Base-by-base conservation (phyloP, 2,329 filamentous ascomycete species). In the Herpotrichia juniperi region DNA sequence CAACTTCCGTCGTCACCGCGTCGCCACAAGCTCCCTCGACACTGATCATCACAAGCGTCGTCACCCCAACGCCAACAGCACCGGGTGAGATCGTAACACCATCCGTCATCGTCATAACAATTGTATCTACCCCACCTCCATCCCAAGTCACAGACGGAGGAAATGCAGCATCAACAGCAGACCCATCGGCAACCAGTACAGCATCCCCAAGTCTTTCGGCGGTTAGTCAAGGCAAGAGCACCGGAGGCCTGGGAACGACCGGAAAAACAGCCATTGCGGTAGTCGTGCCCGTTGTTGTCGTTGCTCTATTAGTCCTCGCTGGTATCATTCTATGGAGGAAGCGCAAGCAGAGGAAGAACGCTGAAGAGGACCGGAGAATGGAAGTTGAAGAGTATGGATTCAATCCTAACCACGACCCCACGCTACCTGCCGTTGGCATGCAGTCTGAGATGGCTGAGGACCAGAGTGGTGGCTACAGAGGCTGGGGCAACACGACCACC, bases 371-470 rank as follows among this genome's bases (percentile, higher is more conserved):
- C 65, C 86, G 94, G 45, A 86, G 93, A 58, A 97, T 97, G 78
- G 94, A 99, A 75, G 92, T 97, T 10, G 93, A 97, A 73, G 94
- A 97, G 70, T 97, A 97, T 72, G 88, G 90, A 26, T 97, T 93
- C 80, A 97, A 97, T 73, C 94, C 94, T n/a, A 97, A 97, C 75
- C 88, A 92, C 54, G 93, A 97, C 69, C 91, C 93, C 0, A 91
- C 89, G 1, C 80, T 96, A 11, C 86, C 86, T 7, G 80, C 81
- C 9, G 79, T 84, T 14, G 79, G 76, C 22, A 76, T 80, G 46
- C 82, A 82, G 47, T 77, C 82, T 35, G 87, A 93, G 71, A 92
- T 93, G 87, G 83, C 85, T 51, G 90, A 96, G 57, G 83, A 83
- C 51, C 82, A 81, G 48, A 83, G 86, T 2, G 93, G 34, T 39